Evolutionary conservation across 345 rosid species (phyloP).

Genomic region (Citrus mangshanensis): DNA sequence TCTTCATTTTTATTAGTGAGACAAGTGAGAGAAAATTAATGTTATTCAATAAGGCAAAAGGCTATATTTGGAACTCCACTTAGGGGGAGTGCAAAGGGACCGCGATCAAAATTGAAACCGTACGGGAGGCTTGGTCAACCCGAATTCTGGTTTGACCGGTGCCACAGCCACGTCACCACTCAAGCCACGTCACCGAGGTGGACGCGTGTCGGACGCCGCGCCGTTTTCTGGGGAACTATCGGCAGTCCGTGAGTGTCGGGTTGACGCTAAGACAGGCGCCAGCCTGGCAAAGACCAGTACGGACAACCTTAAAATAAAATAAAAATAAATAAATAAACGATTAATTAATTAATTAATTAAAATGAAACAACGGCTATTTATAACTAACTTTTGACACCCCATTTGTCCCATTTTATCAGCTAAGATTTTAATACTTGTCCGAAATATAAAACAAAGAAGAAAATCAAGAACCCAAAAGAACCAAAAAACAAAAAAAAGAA

Average conservation of each 20-base stretch:
- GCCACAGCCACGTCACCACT: not conserved
- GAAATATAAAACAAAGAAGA: not conserved
- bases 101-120: not conserved
- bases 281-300: constrained; percentile 18
- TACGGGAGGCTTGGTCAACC: constrained; percentile 18
- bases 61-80: constrained; percentile 8
- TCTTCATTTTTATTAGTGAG: not conserved
- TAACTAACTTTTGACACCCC: constrained; percentile 40
- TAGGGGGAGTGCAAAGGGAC: not conserved
- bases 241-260: constrained; percentile 21
- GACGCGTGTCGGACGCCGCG: constrained; percentile 4
- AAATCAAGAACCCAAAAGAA: not conserved
- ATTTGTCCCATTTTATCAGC: constrained; percentile 29
- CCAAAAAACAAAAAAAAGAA: too few relatives aligned
- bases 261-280: constrained; percentile 25
- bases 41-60: not conserved
- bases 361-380: constrained; percentile 6
- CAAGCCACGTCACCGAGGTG: not conserved
- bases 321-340: not conserved
- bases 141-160: constrained; percentile 12
- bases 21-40: not conserved
- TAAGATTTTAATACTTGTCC: constrained; percentile 12
- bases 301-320: constrained; percentile 11
- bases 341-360: not conserved
- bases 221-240: not conserved